These are phyloP conservation scores for Protomyces inouyei DNA, from an alignment of 1,139 yeast species.

Conservation along the genomic window DNA sequence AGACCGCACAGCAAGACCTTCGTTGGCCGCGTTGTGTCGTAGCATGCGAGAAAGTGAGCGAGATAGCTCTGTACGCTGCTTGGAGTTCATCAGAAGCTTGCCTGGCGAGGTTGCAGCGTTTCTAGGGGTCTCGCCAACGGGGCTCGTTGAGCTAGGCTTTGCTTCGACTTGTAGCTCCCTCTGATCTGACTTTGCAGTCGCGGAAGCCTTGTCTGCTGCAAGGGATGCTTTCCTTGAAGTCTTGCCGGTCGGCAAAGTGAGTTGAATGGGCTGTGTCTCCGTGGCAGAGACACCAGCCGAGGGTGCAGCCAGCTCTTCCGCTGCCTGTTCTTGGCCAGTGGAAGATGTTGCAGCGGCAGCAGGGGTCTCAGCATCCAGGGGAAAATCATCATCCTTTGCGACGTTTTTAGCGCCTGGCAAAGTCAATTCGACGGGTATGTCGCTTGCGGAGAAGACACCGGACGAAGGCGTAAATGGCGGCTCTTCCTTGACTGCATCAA, in stretches of 20 bases:
- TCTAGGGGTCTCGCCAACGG: too few species aligned
- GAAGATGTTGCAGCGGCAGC: background rate
- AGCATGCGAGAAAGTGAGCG: constrained; percentile 62
- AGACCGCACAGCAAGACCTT: constrained; percentile 56
- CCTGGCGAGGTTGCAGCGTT: too few species aligned
- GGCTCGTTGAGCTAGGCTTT: too few species aligned
- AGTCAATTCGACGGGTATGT: background rate
- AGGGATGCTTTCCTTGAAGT: background rate
- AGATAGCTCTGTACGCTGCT: constrained; percentile 18
- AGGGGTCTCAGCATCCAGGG: background rate
- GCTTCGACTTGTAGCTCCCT: too few species aligned
- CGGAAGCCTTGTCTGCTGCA: background rate
- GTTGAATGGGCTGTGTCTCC: background rate
- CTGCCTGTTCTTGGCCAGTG: background rate
- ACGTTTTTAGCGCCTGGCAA: background rate
- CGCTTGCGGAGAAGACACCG: background rate
- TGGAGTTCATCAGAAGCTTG: background rate
- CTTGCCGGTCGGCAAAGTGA: background rate
- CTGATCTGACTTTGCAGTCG: too few species aligned
- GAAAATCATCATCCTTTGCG: background rate
- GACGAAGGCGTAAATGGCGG: background rate
- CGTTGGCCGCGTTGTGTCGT: constrained; percentile 78
- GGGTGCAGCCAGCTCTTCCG: background rate
- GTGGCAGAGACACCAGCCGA: background rate
- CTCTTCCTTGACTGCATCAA: background rate